These are phyloP conservation scores for Xylaria sp. DNA, from an alignment of 2,329 filamentous ascomycete species.

Conservation along the genomic window DNA sequence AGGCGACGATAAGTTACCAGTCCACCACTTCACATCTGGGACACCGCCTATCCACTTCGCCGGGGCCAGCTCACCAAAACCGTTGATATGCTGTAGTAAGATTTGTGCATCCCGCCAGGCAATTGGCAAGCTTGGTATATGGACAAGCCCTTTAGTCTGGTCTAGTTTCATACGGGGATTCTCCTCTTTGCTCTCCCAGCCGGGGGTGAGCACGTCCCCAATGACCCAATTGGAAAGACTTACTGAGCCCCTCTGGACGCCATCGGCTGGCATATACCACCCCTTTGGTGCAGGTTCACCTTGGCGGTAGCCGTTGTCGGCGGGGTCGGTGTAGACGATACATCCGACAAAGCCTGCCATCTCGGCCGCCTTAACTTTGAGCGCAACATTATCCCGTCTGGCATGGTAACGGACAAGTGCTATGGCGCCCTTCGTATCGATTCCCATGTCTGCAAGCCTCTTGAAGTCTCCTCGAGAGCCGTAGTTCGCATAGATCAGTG, in stretches of 20 bases:
- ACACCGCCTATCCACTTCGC: slow-evolving; percentile 81
- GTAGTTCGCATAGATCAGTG: slow-evolving; percentile 91
- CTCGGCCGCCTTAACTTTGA: slow-evolving; percentile 93
- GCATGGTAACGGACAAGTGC: slow-evolving; percentile 86
- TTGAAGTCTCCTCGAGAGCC: slow-evolving; percentile 87
- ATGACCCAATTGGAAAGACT: slow-evolving; percentile 83
- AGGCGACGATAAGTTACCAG: slow-evolving; percentile 79
- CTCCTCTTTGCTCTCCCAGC: slow-evolving; percentile 78
- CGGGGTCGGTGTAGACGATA: slow-evolving; percentile 91
- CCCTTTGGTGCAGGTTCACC: slow-evolving; percentile 81
- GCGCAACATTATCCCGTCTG: slow-evolving; percentile 74
- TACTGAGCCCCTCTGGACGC: slow-evolving; percentile 84
- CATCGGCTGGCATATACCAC: slow-evolving; percentile 81
- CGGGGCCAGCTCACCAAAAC: slow-evolving; percentile 76
- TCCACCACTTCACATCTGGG: slow-evolving; percentile 86
- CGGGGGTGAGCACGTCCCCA: slow-evolving; percentile 92
- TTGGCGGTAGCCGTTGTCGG: slow-evolving; percentile 81
- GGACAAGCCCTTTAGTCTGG: slow-evolving; percentile 76
- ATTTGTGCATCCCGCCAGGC: slow-evolving; percentile 89
- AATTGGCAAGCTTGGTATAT: slow-evolving; percentile 90
- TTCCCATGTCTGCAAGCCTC: slow-evolving; percentile 73
- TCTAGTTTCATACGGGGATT: slow-evolving; percentile 74
- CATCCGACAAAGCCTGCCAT: slow-evolving; percentile 86
- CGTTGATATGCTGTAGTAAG: slow-evolving; percentile 79
- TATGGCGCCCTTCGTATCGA: slow-evolving; percentile 82